Percentiles rank a stretch among this genome's conserved stretches.
Evolutionary conservation across 257 asterid genomes (phyloP).

Genomic region (Ilex asprella): DNA sequence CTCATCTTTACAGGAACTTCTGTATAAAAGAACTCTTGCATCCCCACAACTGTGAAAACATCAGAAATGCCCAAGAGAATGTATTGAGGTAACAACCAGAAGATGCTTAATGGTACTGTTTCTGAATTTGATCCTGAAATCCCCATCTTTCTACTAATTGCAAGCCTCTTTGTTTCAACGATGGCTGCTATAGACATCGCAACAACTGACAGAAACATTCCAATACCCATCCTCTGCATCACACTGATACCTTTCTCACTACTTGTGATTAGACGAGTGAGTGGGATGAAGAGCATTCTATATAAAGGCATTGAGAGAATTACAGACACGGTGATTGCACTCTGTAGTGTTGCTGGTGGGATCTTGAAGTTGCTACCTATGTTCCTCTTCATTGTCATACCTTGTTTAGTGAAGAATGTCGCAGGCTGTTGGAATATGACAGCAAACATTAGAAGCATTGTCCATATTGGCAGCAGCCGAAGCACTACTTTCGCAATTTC

Average conservation of each 20-base stretch:
- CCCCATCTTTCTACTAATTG: constrained; percentile 9
- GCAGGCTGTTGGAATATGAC: constrained; percentile 91
- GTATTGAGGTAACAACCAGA: constrained; percentile 91
- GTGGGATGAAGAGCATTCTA: constrained; percentile 59
- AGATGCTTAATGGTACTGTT: constrained; percentile 50
- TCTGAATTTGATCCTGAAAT: constrained; percentile 3
- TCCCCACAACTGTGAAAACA: constrained; percentile 89
- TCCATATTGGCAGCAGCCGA: constrained; percentile 73
- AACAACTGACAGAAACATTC: constrained; percentile 69
- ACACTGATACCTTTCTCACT: constrained; percentile 65
- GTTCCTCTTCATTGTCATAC: constrained; percentile 78
- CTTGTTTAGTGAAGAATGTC: constrained; percentile 94
- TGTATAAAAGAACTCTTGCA: constrained; percentile 86
- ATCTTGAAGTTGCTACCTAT: constrained; percentile 54
- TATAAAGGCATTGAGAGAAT: constrained; percentile 77
- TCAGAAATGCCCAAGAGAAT: constrained; percentile 80
- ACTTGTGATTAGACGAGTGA: constrained; percentile 42
- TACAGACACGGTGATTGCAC: constrained; percentile 80
- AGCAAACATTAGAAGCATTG: constrained; percentile 74
- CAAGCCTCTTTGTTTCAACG: constrained; percentile 49
- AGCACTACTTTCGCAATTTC: constrained; percentile 38
- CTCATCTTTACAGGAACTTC: constrained; percentile 80
- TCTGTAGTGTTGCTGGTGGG: constrained; percentile 95
- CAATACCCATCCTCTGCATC: constrained; percentile 83
- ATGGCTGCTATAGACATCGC: constrained; percentile 87